These are phyloP conservation scores for Metroxylon sagu DNA, from an alignment of 176 grass and related monocot genomes.

Conservation along the genomic window DNA sequence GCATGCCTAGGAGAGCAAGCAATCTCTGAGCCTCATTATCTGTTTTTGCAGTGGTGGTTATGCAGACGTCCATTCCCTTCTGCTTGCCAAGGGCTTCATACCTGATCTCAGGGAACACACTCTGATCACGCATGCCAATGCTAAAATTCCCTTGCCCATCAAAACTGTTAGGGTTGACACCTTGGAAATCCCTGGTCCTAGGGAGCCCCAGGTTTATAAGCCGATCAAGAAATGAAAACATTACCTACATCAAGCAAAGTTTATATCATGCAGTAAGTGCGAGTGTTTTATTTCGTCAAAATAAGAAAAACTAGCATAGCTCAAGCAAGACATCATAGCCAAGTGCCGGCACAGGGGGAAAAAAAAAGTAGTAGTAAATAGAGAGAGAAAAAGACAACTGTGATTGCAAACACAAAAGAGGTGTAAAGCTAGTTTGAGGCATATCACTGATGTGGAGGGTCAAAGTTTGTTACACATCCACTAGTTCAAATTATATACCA, in stretches of 20 bases:
- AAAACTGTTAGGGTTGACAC: conserved; percentile 79
- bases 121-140: conserved; percentile 60
- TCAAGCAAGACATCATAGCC: too few relatives aligned
- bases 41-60: conserved; percentile 60
- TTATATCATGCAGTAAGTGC: neutral
- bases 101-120: conserved; percentile 75
- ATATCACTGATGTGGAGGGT: too few relatives aligned
- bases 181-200: conserved; percentile 78
- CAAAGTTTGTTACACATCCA: too few relatives aligned
- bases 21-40: conserved; percentile 54
- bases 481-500: too few relatives aligned
- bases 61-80: conserved; percentile 78
- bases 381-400: too few relatives aligned
- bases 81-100: conserved; percentile 81
- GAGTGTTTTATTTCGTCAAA: too few relatives aligned
- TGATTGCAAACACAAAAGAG: too few relatives aligned
- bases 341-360: too few relatives aligned
- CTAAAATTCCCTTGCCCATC: conserved; percentile 72
- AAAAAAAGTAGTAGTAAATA: too few relatives aligned
- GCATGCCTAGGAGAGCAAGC: conserved; percentile 78
- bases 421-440: too few relatives aligned
- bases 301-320: too few relatives aligned
- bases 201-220: conserved; percentile 87
- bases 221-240: conserved; percentile 88
- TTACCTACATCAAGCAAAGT: conserved; percentile 41